Percentiles rank a stretch among this genome's conserved stretches.
phyloP scores from a whole-genome alignment of 1,284 basidiomycete species.

The Cryptococcus maquisensis region DNA sequence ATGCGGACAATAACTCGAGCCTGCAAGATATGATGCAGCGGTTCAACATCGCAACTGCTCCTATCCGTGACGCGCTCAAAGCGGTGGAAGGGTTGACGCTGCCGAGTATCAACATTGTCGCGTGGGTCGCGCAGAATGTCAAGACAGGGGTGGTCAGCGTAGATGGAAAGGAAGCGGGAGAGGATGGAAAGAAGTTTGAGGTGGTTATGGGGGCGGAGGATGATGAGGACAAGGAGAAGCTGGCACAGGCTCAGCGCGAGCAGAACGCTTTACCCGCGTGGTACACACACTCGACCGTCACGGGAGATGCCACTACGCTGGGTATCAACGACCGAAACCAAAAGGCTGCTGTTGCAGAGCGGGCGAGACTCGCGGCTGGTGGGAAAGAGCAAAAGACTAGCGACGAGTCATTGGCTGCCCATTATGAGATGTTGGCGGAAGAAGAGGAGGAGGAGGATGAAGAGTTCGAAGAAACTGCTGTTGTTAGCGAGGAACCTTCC shows the following conservation, averaged over 20 bases:
- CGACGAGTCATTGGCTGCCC: conserved; percentile 28
- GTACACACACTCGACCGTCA: conserved; percentile 92
- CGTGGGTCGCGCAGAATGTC: conserved; percentile 45
- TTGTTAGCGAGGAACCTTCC: background rate
- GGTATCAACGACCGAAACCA: conserved; percentile 50
- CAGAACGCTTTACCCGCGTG: conserved; percentile 90
- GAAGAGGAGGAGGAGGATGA: conserved; percentile 20
- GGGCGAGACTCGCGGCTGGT: background rate
- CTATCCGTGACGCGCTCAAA: conserved; percentile 79
- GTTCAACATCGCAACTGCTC: conserved; percentile 86
- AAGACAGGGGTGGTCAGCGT: conserved; percentile 58
- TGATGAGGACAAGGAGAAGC: conserved; percentile 66
- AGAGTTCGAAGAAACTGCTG: conserved; percentile 13
- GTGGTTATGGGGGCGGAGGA: conserved; percentile 77
- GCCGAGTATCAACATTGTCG: conserved; percentile 40
- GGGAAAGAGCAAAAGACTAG: conserved; percentile 14
- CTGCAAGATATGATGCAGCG: conserved; percentile 91
- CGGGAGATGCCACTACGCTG: conserved; percentile 80
- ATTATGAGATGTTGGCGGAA: conserved; percentile 30
- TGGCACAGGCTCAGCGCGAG: conserved; percentile 47
- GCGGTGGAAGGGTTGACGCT: conserved; percentile 67
- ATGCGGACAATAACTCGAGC: conserved; percentile 70
- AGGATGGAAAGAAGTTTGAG: conserved; percentile 57
- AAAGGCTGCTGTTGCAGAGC: conserved; percentile 3
- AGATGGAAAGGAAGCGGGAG: conserved; percentile 59